phyloP scores from a whole-genome alignment of 2,329 filamentous ascomycete genomes.

The Esteya vermicola region DNA sequence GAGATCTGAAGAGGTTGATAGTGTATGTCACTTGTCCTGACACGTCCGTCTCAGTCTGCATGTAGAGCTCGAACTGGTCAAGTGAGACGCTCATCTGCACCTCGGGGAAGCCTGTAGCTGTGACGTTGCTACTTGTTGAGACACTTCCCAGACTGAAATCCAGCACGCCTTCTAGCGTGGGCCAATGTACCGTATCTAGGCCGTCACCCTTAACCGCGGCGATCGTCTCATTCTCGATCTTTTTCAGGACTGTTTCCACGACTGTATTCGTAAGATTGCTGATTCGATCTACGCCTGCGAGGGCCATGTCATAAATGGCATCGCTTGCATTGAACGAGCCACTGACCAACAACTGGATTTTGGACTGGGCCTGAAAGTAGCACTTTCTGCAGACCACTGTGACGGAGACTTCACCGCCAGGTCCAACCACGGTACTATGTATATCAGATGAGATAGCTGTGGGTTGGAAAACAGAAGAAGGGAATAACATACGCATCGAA shows the following conservation, averaged over 20 bases:
- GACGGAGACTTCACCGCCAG: too few species aligned
- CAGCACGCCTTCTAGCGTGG: constrained; percentile 22
- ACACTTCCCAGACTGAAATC: constrained; percentile 23
- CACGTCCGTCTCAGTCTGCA: constrained; percentile 29
- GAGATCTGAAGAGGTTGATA: constrained; percentile 31
- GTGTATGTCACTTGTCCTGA: constrained; percentile 27
- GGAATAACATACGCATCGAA: constrained; percentile 5
- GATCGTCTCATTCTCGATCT: constrained; percentile 18
- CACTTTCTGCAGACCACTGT: constrained; percentile 4
- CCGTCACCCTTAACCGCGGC: constrained; percentile 14
- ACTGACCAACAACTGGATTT: constrained; percentile 1
- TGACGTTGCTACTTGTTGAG: too few species aligned
- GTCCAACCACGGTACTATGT: too few species aligned
- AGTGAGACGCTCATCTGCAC: constrained; percentile 30
- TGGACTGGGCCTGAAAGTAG: constrained; percentile 4
- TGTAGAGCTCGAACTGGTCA: constrained; percentile 36
- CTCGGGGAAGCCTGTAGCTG: constrained; percentile 29
- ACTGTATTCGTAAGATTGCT: constrained; percentile 13
- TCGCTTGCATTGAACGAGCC: constrained; percentile 1
- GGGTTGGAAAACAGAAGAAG: neutral
- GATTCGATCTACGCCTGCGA: neutral
- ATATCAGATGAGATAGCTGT: neutral
- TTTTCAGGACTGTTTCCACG: too few species aligned
- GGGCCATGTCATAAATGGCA: neutral
- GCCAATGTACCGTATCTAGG: constrained; percentile 5